Conservation (phyloP, 768 basidiomycete species). For the Termitomyces sp. region DNA sequence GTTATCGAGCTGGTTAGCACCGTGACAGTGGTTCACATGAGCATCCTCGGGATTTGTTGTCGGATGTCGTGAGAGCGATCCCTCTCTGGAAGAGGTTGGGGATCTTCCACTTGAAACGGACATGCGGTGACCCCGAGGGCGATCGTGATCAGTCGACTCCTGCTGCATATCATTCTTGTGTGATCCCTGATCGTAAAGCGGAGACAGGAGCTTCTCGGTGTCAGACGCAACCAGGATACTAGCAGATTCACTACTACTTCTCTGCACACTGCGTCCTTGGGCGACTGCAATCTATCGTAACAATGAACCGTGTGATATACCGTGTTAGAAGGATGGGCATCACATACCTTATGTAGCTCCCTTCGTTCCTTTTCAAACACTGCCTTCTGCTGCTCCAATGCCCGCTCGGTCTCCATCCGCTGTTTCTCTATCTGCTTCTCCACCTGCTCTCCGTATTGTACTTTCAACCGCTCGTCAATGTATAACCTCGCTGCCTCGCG, state of each 20-base stretch:
- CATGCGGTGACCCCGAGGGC: neutral
- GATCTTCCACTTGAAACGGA: slow-evolving; percentile 1
- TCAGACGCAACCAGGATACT: slow-evolving; percentile 7
- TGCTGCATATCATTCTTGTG: neutral
- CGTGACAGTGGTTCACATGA: neutral
- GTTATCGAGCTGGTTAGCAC: neutral
- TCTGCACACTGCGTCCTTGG: neutral
- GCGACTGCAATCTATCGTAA: slow-evolving; percentile 4
- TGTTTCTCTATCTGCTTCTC: slow-evolving; percentile 17
- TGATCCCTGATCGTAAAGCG: neutral
- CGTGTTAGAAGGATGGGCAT: neutral
- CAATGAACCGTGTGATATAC: neutral
- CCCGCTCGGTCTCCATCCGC: slow-evolving; percentile 9
- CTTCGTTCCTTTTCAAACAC: slow-evolving; percentile 16
- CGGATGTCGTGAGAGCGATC: neutral
- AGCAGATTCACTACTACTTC: slow-evolving; percentile 5
- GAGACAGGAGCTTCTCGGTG: slow-evolving; percentile 3
- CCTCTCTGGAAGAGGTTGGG: neutral
- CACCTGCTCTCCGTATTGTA: slow-evolving; percentile 17
- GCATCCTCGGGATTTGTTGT: neutral
- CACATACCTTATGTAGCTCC: slow-evolving; percentile 14
- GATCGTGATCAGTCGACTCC: neutral
- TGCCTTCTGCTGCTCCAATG: slow-evolving; percentile 17
- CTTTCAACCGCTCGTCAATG: slow-evolving; percentile 16
- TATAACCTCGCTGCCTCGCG: slow-evolving; percentile 9